A percentile compares a stretch with the other conserved stretches of the same genome.
Conservation (phyloP, 2,329 filamentous ascomycete genomes). For the Aspergillus fischeri region DNA sequence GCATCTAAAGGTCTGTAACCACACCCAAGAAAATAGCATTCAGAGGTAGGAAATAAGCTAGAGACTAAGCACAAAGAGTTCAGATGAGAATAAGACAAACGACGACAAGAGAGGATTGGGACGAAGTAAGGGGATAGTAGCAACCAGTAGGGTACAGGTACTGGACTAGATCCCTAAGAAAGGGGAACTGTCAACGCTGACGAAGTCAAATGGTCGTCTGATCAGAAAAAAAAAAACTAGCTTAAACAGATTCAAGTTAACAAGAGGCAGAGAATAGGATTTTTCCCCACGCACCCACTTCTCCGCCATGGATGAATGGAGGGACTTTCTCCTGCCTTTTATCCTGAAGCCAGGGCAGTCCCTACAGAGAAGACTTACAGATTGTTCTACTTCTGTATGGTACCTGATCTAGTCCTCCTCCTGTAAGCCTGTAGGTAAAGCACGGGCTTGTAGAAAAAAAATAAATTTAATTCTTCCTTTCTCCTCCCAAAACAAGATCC, state of each 20-base stretch:
- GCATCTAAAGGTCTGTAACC: background rate
- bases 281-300: conserved; percentile 25
- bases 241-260: background rate
- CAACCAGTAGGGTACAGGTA: no score
- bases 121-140: background rate
- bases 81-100: background rate
- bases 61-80: background rate
- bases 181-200: conserved; percentile 10
- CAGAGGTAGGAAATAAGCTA: background rate
- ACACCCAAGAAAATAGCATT: background rate
- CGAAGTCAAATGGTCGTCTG: conserved; percentile 24
- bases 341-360: background rate
- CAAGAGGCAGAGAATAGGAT: background rate
- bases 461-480: no score
- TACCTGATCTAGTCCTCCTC: background rate
- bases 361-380: background rate
- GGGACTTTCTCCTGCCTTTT: background rate
- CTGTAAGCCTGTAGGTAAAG: background rate
- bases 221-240: conserved; percentile 29
- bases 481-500: conserved; percentile 6
- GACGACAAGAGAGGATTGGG: background rate
- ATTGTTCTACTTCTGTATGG: background rate
- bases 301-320: conserved; percentile 22
- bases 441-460: background rate
- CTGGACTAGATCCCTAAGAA: background rate